Conservation (phyloP, 2,329 filamentous ascomycete species). For the Cladobotryum protrusum region DNA sequence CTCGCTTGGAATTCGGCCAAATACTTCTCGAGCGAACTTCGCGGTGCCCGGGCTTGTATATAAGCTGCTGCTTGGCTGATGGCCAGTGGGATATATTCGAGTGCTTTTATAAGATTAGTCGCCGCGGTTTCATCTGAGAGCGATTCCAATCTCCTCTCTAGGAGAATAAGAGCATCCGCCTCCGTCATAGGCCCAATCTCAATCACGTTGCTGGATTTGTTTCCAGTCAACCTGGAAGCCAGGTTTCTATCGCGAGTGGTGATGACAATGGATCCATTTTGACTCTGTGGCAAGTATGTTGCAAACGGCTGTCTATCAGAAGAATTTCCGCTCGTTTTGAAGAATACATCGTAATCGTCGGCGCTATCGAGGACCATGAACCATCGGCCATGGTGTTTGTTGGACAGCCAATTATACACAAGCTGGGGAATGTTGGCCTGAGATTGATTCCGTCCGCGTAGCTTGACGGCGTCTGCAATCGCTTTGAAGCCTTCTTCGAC, state of each 20-base stretch:
- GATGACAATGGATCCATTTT: constrained; percentile 24
- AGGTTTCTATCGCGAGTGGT: constrained; percentile 19
- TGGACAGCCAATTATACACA: constrained; percentile 22
- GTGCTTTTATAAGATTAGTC: constrained; percentile 19
- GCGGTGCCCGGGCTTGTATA: constrained; percentile 21
- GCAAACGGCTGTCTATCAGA: too few relatives aligned
- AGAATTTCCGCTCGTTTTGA: too few relatives aligned
- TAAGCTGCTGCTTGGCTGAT: constrained; percentile 30
- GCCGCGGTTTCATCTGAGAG: constrained; percentile 12
- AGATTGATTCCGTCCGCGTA: constrained; percentile 7
- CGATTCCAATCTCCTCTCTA: constrained; percentile 21
- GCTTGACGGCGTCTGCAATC: constrained; percentile 20
- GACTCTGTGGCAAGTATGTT: constrained; percentile 16
- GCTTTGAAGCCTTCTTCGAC: constrained; percentile 26
- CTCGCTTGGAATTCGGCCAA: constrained; percentile 25
- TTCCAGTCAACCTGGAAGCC: constrained; percentile 17
- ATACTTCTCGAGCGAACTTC: constrained; percentile 30
- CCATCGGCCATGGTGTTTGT: too few relatives aligned
- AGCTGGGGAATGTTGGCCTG: constrained; percentile 22
- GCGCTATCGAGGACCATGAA: too few relatives aligned
- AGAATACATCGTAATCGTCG: too few relatives aligned
- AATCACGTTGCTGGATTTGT: too few relatives aligned
- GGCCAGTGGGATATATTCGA: constrained; percentile 28
- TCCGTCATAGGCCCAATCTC: constrained; percentile 10
- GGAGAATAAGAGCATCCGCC: constrained; percentile 22